Evolutionary conservation across 148 eudicot genomes (phyloP), one percentile per base, ranked within the genome.

Genomic region (Chenopodium suecicum): DNA sequence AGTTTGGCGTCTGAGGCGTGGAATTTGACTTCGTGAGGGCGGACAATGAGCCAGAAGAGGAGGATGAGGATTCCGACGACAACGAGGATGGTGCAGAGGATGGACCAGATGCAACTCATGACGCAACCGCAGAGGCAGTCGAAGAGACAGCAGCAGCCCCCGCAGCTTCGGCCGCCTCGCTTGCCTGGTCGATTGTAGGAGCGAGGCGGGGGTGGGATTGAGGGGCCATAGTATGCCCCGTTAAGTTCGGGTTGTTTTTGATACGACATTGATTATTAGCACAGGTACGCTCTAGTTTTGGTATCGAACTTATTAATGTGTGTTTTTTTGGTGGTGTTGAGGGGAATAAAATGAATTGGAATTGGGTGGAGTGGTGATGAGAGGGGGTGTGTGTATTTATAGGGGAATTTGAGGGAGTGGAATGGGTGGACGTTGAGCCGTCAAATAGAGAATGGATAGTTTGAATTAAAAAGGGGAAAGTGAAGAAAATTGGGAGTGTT

Each of bases 211-310:
- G 90, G 92, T 7, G 92, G 97, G 44, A 91, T 81, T 4, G 94
- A 78, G 1, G 97, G 98, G 83, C 94, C 98, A 82, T 94, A 94
- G 85, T 89, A 94, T 71, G 92, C 95, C 10, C 96, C 96, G 85
- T 94, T 94, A 4, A 94, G 75, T 25, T 91, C 90, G 19, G 93
- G 87, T 48, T 93, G 97, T 50, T 87, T 88, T 13, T 86, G 81
- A 44, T 86, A 84, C 0, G 85, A 52, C 88, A 87, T 86, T 72
- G 12, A 0, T 41, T 41, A 41, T 41, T 64, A 64, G 4, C 12
- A 64, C 31, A 44, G 50, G 7, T 16, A 12, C 0, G 19, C 37
- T 8, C 1, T 63, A 46, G 9, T 74, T 0, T 41, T 37, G 44
- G 7, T 13, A 20, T 46, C 2, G 19, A 23, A 7, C 0, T 1